Evolutionary conservation across 2,329 filamentous ascomycete species (phyloP).

Genomic region (Paecilomyces variotii): DNA sequence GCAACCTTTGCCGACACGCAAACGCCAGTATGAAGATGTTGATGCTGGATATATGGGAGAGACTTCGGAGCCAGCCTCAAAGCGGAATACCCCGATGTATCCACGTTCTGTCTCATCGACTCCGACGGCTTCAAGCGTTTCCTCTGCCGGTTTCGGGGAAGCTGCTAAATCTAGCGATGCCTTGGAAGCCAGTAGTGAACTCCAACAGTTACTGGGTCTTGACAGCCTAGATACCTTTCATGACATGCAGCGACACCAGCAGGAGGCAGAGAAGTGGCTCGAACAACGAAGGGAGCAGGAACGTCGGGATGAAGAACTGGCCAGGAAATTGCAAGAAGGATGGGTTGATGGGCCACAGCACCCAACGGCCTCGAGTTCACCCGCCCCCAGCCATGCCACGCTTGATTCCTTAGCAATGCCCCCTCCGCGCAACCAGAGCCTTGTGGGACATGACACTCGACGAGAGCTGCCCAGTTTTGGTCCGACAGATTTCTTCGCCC

Average conservation of each 20-base stretch:
- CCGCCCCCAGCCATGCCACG: background rate
- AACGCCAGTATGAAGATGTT: constrained; percentile 8
- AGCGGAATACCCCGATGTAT: constrained; percentile 2
- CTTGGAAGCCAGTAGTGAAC: constrained; percentile 6
- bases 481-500: background rate
- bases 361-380: background rate
- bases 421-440: background rate
- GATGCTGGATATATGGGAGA: constrained; percentile 4
- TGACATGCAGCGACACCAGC: constrained; percentile 22
- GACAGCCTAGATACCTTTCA: constrained; percentile 15
- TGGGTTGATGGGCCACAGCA: constrained; percentile 11
- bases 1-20: constrained; percentile 5
- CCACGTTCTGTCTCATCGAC: background rate
- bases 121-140: background rate
- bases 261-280: constrained; percentile 23
- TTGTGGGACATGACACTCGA: background rate
- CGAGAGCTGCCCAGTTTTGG: background rate
- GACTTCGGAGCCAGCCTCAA: constrained; percentile 5
- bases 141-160: background rate
- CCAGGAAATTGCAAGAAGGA: constrained; percentile 27
- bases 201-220: constrained; percentile 18
- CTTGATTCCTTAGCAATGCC: background rate
- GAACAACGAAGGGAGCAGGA: constrained; percentile 24
- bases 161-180: constrained; percentile 1
- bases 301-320: constrained; percentile 30